Conservation (phyloP, 495 filamentous ascomycete genomes). For the Stereocaulon alpinum region DNA sequence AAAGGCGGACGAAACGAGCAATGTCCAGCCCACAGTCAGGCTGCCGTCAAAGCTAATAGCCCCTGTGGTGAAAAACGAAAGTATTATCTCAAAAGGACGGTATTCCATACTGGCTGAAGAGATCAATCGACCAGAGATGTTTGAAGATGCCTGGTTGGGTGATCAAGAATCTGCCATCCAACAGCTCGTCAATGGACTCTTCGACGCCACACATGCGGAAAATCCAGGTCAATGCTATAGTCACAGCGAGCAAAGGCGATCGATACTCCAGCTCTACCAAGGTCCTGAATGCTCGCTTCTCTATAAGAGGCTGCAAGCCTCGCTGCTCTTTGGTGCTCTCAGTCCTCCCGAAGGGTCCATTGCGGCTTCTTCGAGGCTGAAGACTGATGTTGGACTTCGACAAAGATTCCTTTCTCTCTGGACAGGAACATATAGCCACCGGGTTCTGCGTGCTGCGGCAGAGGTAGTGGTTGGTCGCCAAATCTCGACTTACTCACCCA, state of each 20-base stretch:
- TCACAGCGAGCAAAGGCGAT: conserved; percentile 31
- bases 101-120: conserved; percentile 48
- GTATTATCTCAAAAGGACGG: conserved; percentile 21
- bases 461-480: conserved; percentile 54
- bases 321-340: conserved; percentile 51
- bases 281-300: conserved; percentile 39
- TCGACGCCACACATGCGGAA: conserved; percentile 29
- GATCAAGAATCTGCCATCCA: conserved; percentile 54
- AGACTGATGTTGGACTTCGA: conserved; percentile 49
- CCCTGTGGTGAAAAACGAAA: conserved; percentile 6
- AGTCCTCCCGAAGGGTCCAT: conserved; percentile 44
- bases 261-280: conserved; percentile 48
- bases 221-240: conserved; percentile 15
- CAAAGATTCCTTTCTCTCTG: conserved; percentile 48
- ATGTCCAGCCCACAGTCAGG: not conserved
- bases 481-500: not conserved
- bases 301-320: conserved; percentile 52
- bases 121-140: conserved; percentile 45
- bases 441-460: conserved; percentile 38
- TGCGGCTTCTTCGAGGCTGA: conserved; percentile 36
- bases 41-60: conserved; percentile 10
- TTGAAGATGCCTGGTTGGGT: conserved; percentile 55
- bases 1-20: not conserved
- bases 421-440: conserved; percentile 46
- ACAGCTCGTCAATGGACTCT: conserved; percentile 49